Base-by-base conservation (phyloP, 495 filamentous ascomycete species). In the Hypoxylon cercidicola region DNA sequence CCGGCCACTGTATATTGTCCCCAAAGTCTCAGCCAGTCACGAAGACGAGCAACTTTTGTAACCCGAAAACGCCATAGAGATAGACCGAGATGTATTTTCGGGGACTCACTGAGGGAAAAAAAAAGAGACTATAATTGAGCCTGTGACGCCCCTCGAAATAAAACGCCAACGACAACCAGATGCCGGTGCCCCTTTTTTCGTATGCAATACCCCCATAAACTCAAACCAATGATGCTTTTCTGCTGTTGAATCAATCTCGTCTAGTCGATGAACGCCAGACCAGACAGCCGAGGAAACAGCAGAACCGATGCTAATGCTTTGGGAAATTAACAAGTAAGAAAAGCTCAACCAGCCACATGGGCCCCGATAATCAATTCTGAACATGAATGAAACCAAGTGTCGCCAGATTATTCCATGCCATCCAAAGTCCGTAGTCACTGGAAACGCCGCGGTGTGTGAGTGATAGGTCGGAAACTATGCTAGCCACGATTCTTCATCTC, bases 401-500 rank as follows among this genome's bases (percentile, higher is more conserved):
- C 50, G 47, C 12, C 11, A 35, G 18, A 15, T 47, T 10, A 15
- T 47, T 20, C 19, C 21, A 58, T 46, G 20, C 9, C 23, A 7
- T 67, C 18, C 19, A 18, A 18, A 25, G 37, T 25, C 9, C 19
- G 18, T 32, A 12, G 20, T 40, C 12, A 25, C 23, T 8, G 18
- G 19, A 32, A 34, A 20, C 34, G 41, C 13, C 6, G 16, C 20
- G 30, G 4, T 16, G 30, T 13, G 23, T 32, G 43, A 25, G 13
- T 20, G 19, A 32, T 20, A 19, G 15, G 19, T 15, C 15, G 3
- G 0, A 21, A 40, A 9, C 64, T 73, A 83, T 16, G 80, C 79
- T 23, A 83, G 73, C 81, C 81, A 83, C 16, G 77, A 76, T 66
- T 83, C 79, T 44, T 83, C 81, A 43, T 80, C 76, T 46, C 81